Percentiles rank a stretch among this genome's conserved stretches.
phyloP scores from a whole-genome alignment of 768 basidiomycete species.

The Gloeostereum incarnatum region DNA sequence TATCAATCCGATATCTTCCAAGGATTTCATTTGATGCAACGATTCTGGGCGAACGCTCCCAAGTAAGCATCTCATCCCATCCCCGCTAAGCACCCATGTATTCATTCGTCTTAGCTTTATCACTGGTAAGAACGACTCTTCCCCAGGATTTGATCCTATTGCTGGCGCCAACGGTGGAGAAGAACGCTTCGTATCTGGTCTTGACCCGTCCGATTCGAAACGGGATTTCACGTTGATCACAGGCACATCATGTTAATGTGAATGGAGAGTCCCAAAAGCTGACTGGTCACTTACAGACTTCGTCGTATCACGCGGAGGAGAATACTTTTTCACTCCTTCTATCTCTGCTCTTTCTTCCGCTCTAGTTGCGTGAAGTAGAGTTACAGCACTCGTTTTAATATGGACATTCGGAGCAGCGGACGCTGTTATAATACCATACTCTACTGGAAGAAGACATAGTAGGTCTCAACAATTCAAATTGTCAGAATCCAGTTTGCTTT shows the following conservation, averaged over 20 bases:
- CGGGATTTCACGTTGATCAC: neutral
- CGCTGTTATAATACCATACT: too few species aligned
- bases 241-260: neutral
- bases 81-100: neutral
- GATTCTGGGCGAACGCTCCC: slow-evolving; percentile 18
- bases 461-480: too few species aligned
- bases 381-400: too few species aligned
- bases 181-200: neutral
- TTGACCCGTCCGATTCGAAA: neutral
- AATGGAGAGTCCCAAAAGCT: too few species aligned
- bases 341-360: too few species aligned
- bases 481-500: too few species aligned
- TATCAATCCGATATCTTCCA: slow-evolving; percentile 20
- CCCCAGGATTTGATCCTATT: slow-evolving; percentile 38
- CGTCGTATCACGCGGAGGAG: too few species aligned
- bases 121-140: neutral
- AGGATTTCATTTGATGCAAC: slow-evolving; percentile 23
- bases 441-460: too few species aligned
- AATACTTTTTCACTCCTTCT: too few species aligned
- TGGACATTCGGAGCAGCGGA: too few species aligned
- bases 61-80: slow-evolving; percentile 20
- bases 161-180: slow-evolving; percentile 18
- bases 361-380: too few species aligned
- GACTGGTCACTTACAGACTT: too few species aligned
- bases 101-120: neutral